These are phyloP conservation scores for Parsonsia alboflavescens DNA, from an alignment of 257 asterid species.

Conservation along the genomic window DNA sequence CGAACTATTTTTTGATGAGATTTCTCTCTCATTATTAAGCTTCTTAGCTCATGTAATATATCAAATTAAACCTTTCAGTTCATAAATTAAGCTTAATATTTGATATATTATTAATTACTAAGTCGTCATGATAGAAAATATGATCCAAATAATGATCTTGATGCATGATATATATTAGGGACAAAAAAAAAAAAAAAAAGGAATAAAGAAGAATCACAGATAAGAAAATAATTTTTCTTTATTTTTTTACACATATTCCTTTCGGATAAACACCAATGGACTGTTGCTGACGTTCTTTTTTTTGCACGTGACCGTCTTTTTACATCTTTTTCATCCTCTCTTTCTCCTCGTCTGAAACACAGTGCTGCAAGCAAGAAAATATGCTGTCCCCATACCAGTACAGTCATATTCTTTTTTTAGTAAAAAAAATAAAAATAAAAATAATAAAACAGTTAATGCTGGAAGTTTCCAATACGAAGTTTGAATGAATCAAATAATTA, in stretches of 20 bases:
- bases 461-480: neutral
- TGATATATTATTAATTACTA: too few species aligned
- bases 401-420: neutral
- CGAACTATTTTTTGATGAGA: too few species aligned
- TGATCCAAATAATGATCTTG: too few species aligned
- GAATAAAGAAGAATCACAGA: neutral
- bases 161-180: too few species aligned
- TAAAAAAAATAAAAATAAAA: too few species aligned
- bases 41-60: too few species aligned
- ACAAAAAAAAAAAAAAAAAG: too few species aligned
- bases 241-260: conserved; percentile 10
- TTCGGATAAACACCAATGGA: conserved; percentile 26
- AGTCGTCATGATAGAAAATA: too few species aligned
- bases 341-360: conserved; percentile 21
- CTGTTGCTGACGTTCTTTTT: neutral
- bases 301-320: conserved; percentile 46
- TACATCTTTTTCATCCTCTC: conserved; percentile 15
- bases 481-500: neutral
- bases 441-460: too few species aligned
- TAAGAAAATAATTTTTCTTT: neutral
- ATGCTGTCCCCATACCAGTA: conserved; percentile 34
- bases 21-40: too few species aligned
- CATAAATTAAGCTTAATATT: too few species aligned
- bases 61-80: too few species aligned
- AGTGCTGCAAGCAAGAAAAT: conserved; percentile 45